Conservation (phyloP, 768 basidiomycete genomes). For the Leccinum truebloodii region DNA sequence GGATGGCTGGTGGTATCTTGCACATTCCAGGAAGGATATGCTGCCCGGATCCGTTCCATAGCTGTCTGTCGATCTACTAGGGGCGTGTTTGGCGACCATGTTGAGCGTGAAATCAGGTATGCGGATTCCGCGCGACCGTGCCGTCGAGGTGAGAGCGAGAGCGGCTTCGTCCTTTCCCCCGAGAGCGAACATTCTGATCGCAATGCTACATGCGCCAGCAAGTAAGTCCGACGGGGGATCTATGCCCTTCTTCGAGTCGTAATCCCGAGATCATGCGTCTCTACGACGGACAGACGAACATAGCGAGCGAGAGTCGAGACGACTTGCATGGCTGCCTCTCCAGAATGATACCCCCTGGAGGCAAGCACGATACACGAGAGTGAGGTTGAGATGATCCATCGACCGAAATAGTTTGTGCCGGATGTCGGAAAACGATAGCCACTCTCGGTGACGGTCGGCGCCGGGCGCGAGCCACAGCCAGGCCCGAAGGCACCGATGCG, state of each 20-base stretch:
- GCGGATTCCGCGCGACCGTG: conserved; percentile 26
- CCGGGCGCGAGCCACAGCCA: conserved; percentile 46
- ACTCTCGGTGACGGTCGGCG: conserved; percentile 28
- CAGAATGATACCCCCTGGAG: conserved; percentile 44
- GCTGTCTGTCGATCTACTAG: too few relatives aligned
- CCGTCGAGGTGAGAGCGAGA: conserved; percentile 44
- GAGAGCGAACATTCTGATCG: conserved; percentile 43
- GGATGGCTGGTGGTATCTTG: too few relatives aligned
- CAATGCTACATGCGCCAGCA: conserved; percentile 34
- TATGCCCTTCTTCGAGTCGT: too few relatives aligned
- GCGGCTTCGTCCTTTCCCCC: conserved; percentile 43
- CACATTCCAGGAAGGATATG: too few relatives aligned
- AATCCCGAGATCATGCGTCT: too few relatives aligned
- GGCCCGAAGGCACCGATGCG: conserved; percentile 25
- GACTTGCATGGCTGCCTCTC: too few relatives aligned
- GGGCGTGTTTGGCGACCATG: conserved; percentile 11
- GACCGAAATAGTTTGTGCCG: conserved; percentile 36
- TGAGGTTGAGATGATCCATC: conserved; percentile 32
- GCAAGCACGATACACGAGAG: conserved; percentile 44
- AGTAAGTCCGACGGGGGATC: conserved; percentile 8
- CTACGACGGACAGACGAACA: too few relatives aligned
- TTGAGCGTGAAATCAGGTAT: conserved; percentile 41
- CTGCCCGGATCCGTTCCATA: too few relatives aligned
- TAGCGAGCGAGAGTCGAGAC: too few relatives aligned
- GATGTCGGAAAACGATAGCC: conserved; percentile 25